Conservation (phyloP, 768 basidiomycete species). For the Melanogaster broomeanus region DNA sequence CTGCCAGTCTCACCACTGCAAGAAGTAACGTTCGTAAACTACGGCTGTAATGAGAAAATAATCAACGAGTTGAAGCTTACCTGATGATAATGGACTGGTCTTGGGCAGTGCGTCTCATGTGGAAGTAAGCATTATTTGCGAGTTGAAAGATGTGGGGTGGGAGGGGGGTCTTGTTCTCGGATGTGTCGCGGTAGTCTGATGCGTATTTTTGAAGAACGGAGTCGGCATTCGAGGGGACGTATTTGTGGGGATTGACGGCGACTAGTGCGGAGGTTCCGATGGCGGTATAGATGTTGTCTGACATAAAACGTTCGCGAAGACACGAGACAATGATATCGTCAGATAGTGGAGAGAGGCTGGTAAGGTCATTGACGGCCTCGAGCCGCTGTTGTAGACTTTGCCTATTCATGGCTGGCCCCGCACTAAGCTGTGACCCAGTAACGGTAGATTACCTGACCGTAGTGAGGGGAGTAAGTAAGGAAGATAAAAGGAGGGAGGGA, state of each 20-base stretch:
- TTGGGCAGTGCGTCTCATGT: conserved; percentile 91
- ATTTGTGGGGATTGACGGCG: conserved; percentile 93
- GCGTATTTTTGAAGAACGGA: conserved; percentile 84
- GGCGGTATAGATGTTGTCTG: conserved; percentile 78
- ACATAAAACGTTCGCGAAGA: conserved; percentile 84
- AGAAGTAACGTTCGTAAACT: not conserved
- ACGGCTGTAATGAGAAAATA: not conserved
- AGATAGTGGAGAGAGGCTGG: conserved; percentile 62
- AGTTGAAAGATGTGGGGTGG: conserved; percentile 93
- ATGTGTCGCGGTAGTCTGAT: conserved; percentile 78
- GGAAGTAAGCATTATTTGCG: conserved; percentile 91
- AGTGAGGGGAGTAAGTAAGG: not conserved
- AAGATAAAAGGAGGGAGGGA: not conserved
- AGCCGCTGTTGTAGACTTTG: conserved; percentile 65
- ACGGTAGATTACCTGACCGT: not conserved
- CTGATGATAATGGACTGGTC: conserved; percentile 89
- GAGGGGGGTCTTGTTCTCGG: conserved; percentile 56
- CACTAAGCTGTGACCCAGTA: not conserved
- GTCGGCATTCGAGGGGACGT: conserved; percentile 81
- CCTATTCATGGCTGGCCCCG: conserved; percentile 35
- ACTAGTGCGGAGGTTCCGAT: conserved; percentile 74
- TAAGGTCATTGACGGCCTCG: conserved; percentile 72
- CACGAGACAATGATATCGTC: conserved; percentile 87
- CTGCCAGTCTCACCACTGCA: conserved; percentile 88
- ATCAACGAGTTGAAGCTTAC: conserved; percentile 45